Conservation (phyloP, 768 basidiomycete genomes). For the Kwoniella sp. region DNA sequence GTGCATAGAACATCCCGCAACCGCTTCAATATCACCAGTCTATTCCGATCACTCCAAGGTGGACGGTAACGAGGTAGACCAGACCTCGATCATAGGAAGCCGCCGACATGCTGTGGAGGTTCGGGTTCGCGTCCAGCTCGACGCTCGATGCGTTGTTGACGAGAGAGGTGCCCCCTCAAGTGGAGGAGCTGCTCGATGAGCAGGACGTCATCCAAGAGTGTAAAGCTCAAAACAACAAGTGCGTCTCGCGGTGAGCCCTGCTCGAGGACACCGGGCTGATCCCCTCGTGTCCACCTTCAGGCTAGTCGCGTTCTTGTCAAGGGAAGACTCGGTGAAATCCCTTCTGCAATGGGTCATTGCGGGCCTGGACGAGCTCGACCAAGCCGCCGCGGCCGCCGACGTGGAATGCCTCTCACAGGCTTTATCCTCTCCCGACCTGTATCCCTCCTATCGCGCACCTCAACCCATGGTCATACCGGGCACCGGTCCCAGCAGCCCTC, state of each 20-base stretch:
- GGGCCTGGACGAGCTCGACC: constrained; percentile 47
- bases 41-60: too few relatives aligned
- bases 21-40: too few relatives aligned
- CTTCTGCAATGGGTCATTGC: constrained; percentile 46
- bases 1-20: too few relatives aligned
- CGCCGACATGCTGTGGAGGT: constrained; percentile 47
- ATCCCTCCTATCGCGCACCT: constrained; percentile 20
- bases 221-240: constrained; percentile 79
- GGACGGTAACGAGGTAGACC: too few relatives aligned
- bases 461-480: constrained; percentile 13
- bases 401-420: constrained; percentile 12
- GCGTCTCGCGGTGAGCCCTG: constrained; percentile 6
- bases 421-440: constrained; percentile 14
- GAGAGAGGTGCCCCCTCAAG: constrained; percentile 63
- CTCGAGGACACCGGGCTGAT: neutral
- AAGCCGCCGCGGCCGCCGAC: constrained; percentile 34
- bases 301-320: constrained; percentile 38
- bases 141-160: constrained; percentile 75
- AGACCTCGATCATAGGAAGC: neutral
- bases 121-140: constrained; percentile 45
- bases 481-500: constrained; percentile 25
- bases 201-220: constrained; percentile 91
- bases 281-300: constrained; percentile 57
- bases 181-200: constrained; percentile 89
- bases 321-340: constrained; percentile 33